A percentile compares a stretch with the other conserved stretches of the same genome.
Conservation (phyloP, 805 yeast species). For the Yarrowia sp. region DNA sequence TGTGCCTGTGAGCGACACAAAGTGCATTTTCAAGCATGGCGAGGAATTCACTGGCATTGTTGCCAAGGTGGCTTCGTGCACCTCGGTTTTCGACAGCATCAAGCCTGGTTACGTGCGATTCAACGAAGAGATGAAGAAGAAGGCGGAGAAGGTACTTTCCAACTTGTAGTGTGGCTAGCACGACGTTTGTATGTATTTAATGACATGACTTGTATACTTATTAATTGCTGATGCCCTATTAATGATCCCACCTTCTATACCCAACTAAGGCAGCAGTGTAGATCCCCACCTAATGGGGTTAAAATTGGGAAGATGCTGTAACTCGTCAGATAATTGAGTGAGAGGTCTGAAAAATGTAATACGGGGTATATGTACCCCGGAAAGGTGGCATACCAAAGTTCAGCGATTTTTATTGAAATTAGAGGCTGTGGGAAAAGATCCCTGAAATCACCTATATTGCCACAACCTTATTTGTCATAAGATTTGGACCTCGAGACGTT, state of each 20-base stretch:
- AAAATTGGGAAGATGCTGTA: too few species aligned
- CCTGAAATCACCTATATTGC: too few species aligned
- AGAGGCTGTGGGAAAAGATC: too few species aligned
- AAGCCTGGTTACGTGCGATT: conserved; percentile 16
- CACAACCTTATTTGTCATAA: not conserved
- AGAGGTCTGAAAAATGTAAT: too few species aligned
- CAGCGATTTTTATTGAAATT: too few species aligned
- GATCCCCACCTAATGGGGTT: not conserved
- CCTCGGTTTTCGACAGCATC: not conserved
- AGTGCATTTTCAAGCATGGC: conserved; percentile 25
- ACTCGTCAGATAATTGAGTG: too few species aligned
- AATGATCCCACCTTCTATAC: too few species aligned
- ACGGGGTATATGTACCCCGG: too few species aligned
- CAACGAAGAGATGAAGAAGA: conserved; percentile 16
- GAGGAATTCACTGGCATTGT: conserved; percentile 2
- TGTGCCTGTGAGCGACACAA: conserved; percentile 2
- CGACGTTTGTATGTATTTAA: not conserved
- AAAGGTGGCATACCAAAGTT: too few species aligned
- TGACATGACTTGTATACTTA: not conserved
- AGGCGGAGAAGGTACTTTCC: conserved; percentile 3
- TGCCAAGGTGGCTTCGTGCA: not conserved
- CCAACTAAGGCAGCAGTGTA: conserved; percentile 5
- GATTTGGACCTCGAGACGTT: not conserved
- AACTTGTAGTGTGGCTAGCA: not conserved
- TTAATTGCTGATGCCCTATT: too few species aligned